These are phyloP conservation scores for Lycium barbarum DNA, from an alignment of 257 asterid species.

Conservation along the genomic window DNA sequence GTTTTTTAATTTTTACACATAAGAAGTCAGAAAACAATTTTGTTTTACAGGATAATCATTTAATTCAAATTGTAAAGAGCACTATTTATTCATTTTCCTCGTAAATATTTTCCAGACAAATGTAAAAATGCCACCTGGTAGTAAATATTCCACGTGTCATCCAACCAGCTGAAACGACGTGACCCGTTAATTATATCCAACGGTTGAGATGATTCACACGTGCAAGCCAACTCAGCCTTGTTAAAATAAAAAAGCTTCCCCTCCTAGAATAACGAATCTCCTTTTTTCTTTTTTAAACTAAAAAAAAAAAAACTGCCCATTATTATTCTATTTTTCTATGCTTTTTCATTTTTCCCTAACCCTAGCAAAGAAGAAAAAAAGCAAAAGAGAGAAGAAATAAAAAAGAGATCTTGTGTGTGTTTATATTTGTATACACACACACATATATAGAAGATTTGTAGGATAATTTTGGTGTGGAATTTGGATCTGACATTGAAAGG, in stretches of 20 bases:
- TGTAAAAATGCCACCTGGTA: neutral
- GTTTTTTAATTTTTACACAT: too few species aligned
- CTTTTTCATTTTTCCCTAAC: neutral
- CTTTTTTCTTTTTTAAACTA: neutral
- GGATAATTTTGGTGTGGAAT: neutral
- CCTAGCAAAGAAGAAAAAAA: constrained; percentile 22
- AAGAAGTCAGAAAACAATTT: too few species aligned
- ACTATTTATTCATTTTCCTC: neutral
- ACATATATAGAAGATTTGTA: neutral
- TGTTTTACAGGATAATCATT: too few species aligned
- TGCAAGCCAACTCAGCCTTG: neutral
- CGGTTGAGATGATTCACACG: neutral
- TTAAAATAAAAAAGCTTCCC: neutral
- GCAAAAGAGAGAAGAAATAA: neutral
- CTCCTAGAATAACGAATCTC: constrained; percentile 12
- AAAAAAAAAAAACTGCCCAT: neutral
- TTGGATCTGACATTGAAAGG: constrained; percentile 29
- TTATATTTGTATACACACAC: constrained; percentile 22
- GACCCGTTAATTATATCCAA: neutral
- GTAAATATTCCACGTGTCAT: neutral
- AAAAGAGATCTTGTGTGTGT: constrained; percentile 24
- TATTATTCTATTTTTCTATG: neutral
- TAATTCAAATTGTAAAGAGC: too few species aligned
- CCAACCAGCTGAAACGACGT: neutral
- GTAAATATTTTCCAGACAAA: neutral